Conservation (phyloP, 768 basidiomycete genomes). For the Pleurotus djamor region DNA sequence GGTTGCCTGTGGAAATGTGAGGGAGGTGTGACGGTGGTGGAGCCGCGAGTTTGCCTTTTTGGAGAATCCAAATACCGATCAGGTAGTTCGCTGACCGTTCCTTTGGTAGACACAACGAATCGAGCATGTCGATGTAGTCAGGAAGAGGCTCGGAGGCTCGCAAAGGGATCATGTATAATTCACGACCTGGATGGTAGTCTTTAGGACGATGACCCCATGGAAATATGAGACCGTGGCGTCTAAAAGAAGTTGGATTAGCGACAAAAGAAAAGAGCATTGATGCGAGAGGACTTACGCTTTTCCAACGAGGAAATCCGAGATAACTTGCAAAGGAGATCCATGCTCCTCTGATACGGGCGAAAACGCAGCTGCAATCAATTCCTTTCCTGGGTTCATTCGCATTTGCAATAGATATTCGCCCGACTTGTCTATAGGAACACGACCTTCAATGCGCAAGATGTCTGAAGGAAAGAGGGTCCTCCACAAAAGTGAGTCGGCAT, state of each 20-base stretch:
- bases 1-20: conserved; percentile 14
- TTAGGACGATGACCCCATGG: conserved; percentile 81
- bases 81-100: conserved; percentile 63
- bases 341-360: conserved; percentile 44
- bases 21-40: conserved; percentile 19
- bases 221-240: conserved; percentile 84
- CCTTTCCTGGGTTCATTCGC: conserved; percentile 73
- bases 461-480: conserved; percentile 70
- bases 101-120: conserved; percentile 70
- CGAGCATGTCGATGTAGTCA: conserved; percentile 83
- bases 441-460: conserved; percentile 76
- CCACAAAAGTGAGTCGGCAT: conserved; percentile 64
- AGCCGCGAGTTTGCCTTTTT: conserved; percentile 72
- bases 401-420: conserved; percentile 77
- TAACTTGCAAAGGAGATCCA: conserved; percentile 52
- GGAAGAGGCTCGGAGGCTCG: conserved; percentile 65
- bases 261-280: background rate
- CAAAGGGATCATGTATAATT: conserved; percentile 84
- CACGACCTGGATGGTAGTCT: conserved; percentile 75
- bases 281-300: conserved; percentile 58
- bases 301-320: conserved; percentile 65
- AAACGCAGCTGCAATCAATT: conserved; percentile 78
- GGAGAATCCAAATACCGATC: conserved; percentile 83
- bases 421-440: conserved; percentile 76
- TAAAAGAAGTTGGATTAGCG: conserved; percentile 26